Conservation (phyloP, 805 yeast species). For the Myxozyma kluyveri region DNA sequence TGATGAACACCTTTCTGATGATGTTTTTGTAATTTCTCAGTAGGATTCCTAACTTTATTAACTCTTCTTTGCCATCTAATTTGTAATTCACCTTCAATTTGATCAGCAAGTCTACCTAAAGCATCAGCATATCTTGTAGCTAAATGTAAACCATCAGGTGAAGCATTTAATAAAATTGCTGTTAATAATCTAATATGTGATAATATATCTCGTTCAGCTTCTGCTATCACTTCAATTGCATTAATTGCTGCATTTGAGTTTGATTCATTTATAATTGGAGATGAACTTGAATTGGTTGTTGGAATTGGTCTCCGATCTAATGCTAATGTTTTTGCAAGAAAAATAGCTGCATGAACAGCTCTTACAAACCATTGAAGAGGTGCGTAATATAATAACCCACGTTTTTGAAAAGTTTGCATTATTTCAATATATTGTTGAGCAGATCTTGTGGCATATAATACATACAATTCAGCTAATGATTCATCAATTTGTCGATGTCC, state of each 20-base stretch:
- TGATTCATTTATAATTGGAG: background rate
- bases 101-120: slow-evolving; percentile 16
- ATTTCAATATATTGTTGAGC: slow-evolving; percentile 76
- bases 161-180: slow-evolving; percentile 68
- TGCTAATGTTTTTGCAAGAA: slow-evolving; percentile 75
- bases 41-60: too few species aligned
- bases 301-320: slow-evolving; percentile 28
- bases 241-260: background rate
- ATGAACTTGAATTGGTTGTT: background rate
- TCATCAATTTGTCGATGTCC: slow-evolving; percentile 37
- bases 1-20: too few species aligned
- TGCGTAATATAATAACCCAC: slow-evolving; percentile 66
- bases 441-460: slow-evolving; percentile 75
- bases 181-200: slow-evolving; percentile 70
- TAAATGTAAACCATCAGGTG: slow-evolving; percentile 86
- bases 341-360: slow-evolving; percentile 83
- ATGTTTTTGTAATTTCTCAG: too few species aligned
- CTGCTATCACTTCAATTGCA: background rate
- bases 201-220: slow-evolving; percentile 49
- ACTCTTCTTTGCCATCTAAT: background rate
- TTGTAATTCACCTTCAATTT: slow-evolving; percentile 19
- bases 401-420: slow-evolving; percentile 61
- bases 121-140: slow-evolving; percentile 42
- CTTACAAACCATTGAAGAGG: slow-evolving; percentile 92
- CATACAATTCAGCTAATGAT: slow-evolving; percentile 70